Conservation (phyloP, 306 rosid species). For the Carpinus fangiana region DNA sequence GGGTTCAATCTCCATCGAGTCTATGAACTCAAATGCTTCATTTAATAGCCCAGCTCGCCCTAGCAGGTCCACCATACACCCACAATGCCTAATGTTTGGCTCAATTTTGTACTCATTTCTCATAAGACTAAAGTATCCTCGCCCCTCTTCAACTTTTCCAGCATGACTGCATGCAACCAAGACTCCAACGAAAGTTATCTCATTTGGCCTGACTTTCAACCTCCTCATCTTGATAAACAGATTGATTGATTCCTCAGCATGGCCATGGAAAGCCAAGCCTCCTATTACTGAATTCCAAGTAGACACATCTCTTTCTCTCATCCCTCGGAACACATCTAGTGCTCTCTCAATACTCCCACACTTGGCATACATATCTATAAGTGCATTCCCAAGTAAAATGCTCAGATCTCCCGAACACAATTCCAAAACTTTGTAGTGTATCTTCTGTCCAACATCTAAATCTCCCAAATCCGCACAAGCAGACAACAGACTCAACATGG, state of each 20-base stretch:
- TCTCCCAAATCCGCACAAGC: conserved; percentile 75
- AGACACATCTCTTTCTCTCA: conserved; percentile 58
- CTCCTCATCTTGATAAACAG: conserved; percentile 59
- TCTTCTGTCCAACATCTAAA: conserved; percentile 56
- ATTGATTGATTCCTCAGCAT: conserved; percentile 56
- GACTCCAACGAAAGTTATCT: conserved; percentile 72
- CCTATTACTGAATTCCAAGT: conserved; percentile 78
- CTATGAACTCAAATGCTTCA: conserved; percentile 69
- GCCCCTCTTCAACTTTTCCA: conserved; percentile 77
- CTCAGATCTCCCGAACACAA: conserved; percentile 48
- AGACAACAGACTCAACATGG: conserved; percentile 70
- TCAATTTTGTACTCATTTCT: conserved; percentile 47
- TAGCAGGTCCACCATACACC: conserved; percentile 85
- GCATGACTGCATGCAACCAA: conserved; percentile 91
- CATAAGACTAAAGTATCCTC: conserved; percentile 60
- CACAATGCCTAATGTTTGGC: conserved; percentile 66
- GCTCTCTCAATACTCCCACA: conserved; percentile 71
- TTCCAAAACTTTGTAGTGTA: conserved; percentile 50
- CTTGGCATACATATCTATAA: conserved; percentile 79
- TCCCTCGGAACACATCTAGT: conserved; percentile 50
- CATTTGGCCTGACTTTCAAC: conserved; percentile 58
- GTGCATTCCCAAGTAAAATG: conserved; percentile 62
- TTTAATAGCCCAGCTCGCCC: conserved; percentile 80
- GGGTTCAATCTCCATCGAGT: conserved; percentile 66
- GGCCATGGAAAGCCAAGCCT: conserved; percentile 83